Evolutionary conservation across 2,329 filamentous ascomycete species (phyloP), one percentile per base, ranked within the genome.

Genomic region (Colletotrichum simmondsii): DNA sequence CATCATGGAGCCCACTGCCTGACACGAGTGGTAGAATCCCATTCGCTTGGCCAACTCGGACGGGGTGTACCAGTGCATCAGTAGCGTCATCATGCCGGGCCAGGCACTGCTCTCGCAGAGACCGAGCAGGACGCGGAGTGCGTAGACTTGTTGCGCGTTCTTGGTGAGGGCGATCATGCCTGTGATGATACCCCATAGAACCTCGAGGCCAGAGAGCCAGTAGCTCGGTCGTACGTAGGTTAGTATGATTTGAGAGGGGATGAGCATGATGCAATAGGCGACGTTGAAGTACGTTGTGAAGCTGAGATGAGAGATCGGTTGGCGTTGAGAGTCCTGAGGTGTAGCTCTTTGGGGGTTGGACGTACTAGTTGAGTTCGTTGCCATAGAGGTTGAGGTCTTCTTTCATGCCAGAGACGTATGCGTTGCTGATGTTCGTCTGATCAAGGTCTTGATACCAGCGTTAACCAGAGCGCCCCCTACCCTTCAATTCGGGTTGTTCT

Each of bases 1-100:
- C 66, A 90, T 87, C 86, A 90, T 89, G 22, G 83, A 81, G 1
- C 87, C 88, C 0, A 89, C 81, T 4, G 85, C 86, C 12, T 87
- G 86, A 28, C 85, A 87, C 1, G 88, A 83, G 67, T 86, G 83
- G 76, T 87, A 86, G 59, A 87, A 83, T 60, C 84, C 84, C 1
- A 84, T 82, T 11, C 89, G 84, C 75, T 90, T 90, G 65, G 87
- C 89, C 0, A 87, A 83, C 49, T 73, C 71, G 6, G 66, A 70
- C 7, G 66, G 60, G 74, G 79, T 78, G 71, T 86, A 87, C 85
- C 85, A 87, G 2, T 81, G 82, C 8, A 85, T 83, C 53, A 87
- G 82, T 0, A 83, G 81, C 57, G 83, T 84, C 68, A 73, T 65
- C 71, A 73, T 73, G 10, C 71, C 71, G 11, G 71, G 71, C 66